Evolutionary conservation across 164 flowering plant genomes (phyloP).

Genomic region (Warburgia ugandensis): DNA sequence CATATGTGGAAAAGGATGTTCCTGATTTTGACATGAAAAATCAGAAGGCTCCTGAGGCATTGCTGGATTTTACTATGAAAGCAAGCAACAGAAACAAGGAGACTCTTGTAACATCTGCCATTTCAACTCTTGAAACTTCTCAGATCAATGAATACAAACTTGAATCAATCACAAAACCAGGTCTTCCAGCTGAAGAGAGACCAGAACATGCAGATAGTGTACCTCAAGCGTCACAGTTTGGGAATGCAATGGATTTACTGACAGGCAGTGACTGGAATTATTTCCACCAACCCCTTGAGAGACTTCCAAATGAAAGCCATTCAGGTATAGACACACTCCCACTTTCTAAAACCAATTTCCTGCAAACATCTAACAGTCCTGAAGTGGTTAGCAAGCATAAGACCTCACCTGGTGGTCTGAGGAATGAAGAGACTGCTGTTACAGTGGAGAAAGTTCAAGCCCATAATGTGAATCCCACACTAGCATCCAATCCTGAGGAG

Average conservation of each 20-base stretch:
- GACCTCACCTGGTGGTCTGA: background rate
- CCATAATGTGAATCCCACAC: conserved; percentile 7
- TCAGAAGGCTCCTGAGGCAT: background rate
- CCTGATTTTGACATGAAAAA: background rate
- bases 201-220: conserved; percentile 1
- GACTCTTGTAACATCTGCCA: conserved; percentile 3
- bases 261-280: conserved; percentile 20
- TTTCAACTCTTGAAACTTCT: conserved; percentile 2
- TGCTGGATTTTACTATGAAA: conserved; percentile 5
- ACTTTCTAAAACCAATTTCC: conserved; percentile 3
- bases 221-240: conserved; percentile 11
- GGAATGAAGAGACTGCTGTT: conserved; percentile 7
- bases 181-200: conserved; percentile 5
- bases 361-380: conserved; percentile 2
- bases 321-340: conserved; percentile 3
- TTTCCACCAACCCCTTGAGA: conserved; percentile 13
- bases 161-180: conserved; percentile 3
- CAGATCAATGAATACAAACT: conserved; percentile 5
- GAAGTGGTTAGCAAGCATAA: too few relatives aligned
- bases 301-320: conserved; percentile 3
- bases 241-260: conserved; percentile 21
- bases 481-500: conserved; percentile 15
- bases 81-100: conserved; percentile 6
- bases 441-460: conserved; percentile 9
- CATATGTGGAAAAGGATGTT: background rate